Evolutionary conservation across 108 stramenopile species (phyloP).

Genomic region (Discostella stelligeroides): DNA sequence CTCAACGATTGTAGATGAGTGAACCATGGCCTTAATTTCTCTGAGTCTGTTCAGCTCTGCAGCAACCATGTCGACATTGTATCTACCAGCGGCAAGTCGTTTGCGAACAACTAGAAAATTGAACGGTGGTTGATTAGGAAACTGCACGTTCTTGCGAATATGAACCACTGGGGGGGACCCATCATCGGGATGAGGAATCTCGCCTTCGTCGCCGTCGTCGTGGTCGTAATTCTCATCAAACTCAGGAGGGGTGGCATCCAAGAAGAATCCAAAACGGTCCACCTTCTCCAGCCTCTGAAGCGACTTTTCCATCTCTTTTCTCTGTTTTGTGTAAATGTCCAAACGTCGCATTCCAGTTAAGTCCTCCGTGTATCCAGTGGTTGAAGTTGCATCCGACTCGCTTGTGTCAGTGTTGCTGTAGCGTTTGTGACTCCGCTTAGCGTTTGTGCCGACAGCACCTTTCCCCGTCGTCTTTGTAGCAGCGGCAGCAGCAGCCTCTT

Average conservation of each 20-base stretch:
- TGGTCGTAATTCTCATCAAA: conserved; percentile 60
- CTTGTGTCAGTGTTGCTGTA: conserved; percentile 11
- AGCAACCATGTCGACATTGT: conserved; percentile 64
- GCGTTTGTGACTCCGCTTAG: conserved; percentile 29
- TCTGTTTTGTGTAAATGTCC: conserved; percentile 66
- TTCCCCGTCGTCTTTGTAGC: conserved; percentile 4
- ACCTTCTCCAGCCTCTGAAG: conserved; percentile 68
- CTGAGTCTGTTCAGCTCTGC: conserved; percentile 50
- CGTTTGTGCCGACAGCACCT: conserved; percentile 11
- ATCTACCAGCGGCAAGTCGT: conserved; percentile 65
- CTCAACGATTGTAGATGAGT: conserved; percentile 7
- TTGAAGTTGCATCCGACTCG: conserved; percentile 25
- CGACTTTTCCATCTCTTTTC: conserved; percentile 74
- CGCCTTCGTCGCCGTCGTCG: conserved; percentile 17
- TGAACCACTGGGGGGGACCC: conserved; percentile 4
- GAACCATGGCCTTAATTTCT: conserved; percentile 37
- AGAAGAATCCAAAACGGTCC: conserved; percentile 76
- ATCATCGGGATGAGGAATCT: conserved; percentile 9
- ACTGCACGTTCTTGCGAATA: conserved; percentile 12
- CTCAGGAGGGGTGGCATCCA: conserved; percentile 62
- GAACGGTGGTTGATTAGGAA: conserved; percentile 62
- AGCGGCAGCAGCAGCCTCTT: conserved; percentile 9
- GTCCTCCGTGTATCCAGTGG: conserved; percentile 11
- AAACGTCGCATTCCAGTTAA: conserved; percentile 13
- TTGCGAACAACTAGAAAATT: conserved; percentile 68